Base-by-base conservation (phyloP, 208 protist genomes). In the Acanthamoeba quina region DNA sequence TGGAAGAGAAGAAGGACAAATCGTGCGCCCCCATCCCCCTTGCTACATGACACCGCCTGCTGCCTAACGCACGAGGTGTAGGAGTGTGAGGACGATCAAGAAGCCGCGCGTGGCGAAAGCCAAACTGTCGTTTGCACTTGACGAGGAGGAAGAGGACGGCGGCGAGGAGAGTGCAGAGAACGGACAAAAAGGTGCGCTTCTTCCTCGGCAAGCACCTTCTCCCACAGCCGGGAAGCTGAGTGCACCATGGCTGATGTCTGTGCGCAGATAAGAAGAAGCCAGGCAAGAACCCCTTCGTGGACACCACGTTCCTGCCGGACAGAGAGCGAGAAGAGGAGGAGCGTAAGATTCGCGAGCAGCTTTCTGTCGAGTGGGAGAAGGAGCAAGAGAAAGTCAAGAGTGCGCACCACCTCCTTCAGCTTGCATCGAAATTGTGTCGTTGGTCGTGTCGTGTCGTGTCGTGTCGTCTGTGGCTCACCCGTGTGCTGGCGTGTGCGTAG, bases 221-320 rank as follows among this genome's bases (percentile, higher is more conserved):
- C 41, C 37, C 47, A 60, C 76, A 60, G 10, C 10, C 15, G 24
- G 44, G 58, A 17, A 47, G 1, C 29, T 4, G 15, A 68, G 19
- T 89, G 7, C 72, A 34, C 37, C 21, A 7, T 19, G 24, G 60
- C 60, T 66, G 60, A 66, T 11, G 6, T n/a, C 41, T 4, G 41
- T 3, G 41, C 41, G 56, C 41, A 13, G 92, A 93, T 21, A 58
- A 60, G 26, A 68, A 24, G 54, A 96, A 94, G 47, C 60, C 91
- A 80, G 88, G 72, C 37, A 97, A 97, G 92, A 95, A 97, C 80
- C 96, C 96, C 19, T 72, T 64, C 7, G 93, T 97, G 37, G 95
- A 98, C 95, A 98, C 98, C 1, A 93, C 66, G 17, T 98, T 98
- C 86, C 92, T 98, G 26, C 97, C 97, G 11, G 98, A 98, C 76